Evolutionary conservation across 345 rosid genomes (phyloP).

Genomic region (Hevea brasiliensis): DNA sequence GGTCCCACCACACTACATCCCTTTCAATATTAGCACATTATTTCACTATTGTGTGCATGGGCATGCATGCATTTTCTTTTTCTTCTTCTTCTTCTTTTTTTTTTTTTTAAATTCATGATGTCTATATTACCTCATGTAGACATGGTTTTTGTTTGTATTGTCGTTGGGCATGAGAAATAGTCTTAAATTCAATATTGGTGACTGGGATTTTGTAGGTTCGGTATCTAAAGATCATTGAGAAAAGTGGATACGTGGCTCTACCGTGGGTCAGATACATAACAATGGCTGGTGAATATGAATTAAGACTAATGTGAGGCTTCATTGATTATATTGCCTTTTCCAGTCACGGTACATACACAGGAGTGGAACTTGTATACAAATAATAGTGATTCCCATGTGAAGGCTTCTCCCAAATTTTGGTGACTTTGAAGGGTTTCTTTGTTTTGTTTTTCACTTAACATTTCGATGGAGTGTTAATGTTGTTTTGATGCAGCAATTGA

Average conservation of each 20-base stretch:
- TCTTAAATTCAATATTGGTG: neutral
- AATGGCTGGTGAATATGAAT: constrained; percentile 97
- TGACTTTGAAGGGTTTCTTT: neutral
- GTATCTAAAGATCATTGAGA: constrained; percentile 93
- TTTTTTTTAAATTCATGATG: too few relatives aligned
- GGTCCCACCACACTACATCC: neutral
- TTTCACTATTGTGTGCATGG: neutral
- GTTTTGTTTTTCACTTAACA: neutral
- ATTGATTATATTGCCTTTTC: neutral
- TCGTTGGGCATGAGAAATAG: neutral
- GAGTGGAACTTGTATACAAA: neutral
- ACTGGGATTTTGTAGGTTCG: constrained; percentile 61
- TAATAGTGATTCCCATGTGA: neutral
- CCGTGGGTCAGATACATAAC: constrained; percentile 99
- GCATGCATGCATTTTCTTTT: neutral
- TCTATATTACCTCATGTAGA: neutral
- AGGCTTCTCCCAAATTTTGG: constrained; percentile 8
- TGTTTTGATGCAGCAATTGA: neutral
- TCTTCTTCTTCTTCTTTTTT: too few relatives aligned
- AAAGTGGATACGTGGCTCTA: constrained; percentile 94
- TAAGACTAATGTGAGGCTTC: constrained; percentile 45
- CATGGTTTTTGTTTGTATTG: neutral
- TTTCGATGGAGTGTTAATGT: neutral
- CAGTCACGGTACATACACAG: neutral
- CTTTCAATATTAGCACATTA: neutral